Conservation (phyloP, 257 asterid genomes). For the Nicotiana attenuata region DNA sequence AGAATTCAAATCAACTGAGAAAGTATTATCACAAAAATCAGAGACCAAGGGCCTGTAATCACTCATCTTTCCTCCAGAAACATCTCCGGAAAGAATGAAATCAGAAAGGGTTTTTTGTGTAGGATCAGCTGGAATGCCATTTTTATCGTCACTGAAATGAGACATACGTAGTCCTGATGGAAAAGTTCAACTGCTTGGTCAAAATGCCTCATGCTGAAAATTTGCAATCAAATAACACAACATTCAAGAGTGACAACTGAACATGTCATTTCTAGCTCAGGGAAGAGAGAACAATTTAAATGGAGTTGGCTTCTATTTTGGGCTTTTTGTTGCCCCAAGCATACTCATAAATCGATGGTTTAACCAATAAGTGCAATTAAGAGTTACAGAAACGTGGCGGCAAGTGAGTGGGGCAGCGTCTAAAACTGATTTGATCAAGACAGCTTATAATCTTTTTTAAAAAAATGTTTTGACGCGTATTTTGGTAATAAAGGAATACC, state of each 20-base stretch:
- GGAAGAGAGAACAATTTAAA: not conserved
- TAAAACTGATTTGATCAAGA: not conserved
- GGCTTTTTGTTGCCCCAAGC: not conserved
- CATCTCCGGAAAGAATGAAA: constrained; percentile 46
- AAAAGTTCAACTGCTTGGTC: constrained; percentile 13
- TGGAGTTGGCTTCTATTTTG: not conserved
- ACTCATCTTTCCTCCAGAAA: constrained; percentile 28
- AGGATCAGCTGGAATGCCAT: constrained; percentile 52
- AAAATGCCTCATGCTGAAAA: not conserved
- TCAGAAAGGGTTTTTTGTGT: constrained; percentile 71
- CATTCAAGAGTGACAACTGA: not conserved
- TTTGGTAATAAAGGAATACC: not conserved
- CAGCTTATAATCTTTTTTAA: not conserved
- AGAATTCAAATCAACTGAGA: constrained; percentile 22
- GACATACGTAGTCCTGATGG: constrained; percentile 79
- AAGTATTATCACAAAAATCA: constrained; percentile 28
- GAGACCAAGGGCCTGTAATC: constrained; percentile 26
- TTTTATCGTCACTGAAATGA: constrained; percentile 60
- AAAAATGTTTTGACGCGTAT: not conserved
- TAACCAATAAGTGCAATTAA: not conserved
- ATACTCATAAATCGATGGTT: not conserved
- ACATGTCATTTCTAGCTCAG: not conserved
- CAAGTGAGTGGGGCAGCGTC: not conserved
- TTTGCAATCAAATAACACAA: not conserved
- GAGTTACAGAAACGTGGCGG: not conserved